These are phyloP conservation scores for Phytophthora meadii DNA, from an alignment of 352 stramenopile species.

Conservation along the genomic window DNA sequence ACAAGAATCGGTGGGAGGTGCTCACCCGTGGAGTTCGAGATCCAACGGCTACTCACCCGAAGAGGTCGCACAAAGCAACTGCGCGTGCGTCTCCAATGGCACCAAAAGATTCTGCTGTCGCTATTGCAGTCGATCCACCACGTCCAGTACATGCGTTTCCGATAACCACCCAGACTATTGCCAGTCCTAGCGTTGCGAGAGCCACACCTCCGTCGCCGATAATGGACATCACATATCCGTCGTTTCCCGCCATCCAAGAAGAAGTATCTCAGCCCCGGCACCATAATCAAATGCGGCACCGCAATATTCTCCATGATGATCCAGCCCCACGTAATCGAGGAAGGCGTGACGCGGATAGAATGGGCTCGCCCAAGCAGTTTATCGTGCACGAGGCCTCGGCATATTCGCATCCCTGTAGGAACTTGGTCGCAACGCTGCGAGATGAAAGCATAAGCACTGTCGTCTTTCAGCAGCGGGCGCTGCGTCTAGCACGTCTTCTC, in stretches of 20 bases:
- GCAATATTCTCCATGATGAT: neutral
- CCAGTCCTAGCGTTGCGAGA: neutral
- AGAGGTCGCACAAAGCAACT: neutral
- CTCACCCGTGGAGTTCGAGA: neutral
- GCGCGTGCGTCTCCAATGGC: neutral
- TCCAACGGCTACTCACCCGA: neutral
- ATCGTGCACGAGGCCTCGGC: slow-evolving; percentile 1
- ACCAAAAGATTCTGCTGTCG: no score
- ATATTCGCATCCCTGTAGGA: neutral
- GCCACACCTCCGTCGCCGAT: no score
- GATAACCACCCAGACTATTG: neutral
- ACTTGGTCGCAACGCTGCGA: neutral
- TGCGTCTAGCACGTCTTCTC: neutral
- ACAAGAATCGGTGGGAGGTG: slow-evolving; percentile 1
- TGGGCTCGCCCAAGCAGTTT: neutral
- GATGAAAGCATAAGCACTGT: neutral
- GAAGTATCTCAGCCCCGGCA: neutral
- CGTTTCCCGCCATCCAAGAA: no score
- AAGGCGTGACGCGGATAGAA: neutral
- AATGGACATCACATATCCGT: no score
- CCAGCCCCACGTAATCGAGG: neutral
- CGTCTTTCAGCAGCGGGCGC: neutral
- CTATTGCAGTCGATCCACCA: no score
- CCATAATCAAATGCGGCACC: neutral
- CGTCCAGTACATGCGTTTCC: neutral